A percentile compares a stretch with the other conserved stretches of the same genome.
Conservation (phyloP, 2,329 filamentous ascomycete species). For the Colletotrichum sansevieriae region DNA sequence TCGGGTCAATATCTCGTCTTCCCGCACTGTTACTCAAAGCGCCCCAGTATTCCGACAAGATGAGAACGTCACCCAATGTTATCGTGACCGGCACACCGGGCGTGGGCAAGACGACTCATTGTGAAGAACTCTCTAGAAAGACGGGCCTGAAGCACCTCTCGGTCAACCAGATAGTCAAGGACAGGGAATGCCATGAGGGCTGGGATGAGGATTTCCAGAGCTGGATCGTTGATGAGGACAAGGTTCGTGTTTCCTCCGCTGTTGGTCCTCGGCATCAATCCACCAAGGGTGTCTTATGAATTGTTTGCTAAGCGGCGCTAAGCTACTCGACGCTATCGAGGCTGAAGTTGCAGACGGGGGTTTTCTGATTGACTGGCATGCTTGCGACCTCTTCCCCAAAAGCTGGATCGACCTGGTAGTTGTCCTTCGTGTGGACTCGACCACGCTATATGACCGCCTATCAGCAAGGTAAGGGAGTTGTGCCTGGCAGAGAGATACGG, state of each 20-base stretch:
- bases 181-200: constrained; percentile 86
- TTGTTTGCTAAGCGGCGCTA: background rate
- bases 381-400: constrained; percentile 93
- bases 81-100: constrained; percentile 96
- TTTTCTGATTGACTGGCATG: constrained; percentile 97
- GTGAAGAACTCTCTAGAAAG: constrained; percentile 81
- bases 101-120: constrained; percentile 95
- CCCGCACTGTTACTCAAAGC: too few species aligned
- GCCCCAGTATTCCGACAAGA: background rate
- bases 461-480: constrained; percentile 69
- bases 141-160: constrained; percentile 86
- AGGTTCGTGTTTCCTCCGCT: constrained; percentile 63
- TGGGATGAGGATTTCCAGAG: constrained; percentile 88
- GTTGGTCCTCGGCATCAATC: too few species aligned
- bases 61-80: constrained; percentile 80
- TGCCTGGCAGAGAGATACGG: too few species aligned
- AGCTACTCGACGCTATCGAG: constrained; percentile 92
- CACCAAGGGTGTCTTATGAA: too few species aligned
- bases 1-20: too few species aligned
- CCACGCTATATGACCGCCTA: constrained; percentile 86
- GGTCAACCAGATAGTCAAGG: constrained; percentile 93
- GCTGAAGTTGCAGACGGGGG: constrained; percentile 83
- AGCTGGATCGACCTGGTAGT: constrained; percentile 96
- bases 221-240: constrained; percentile 97
- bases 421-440: constrained; percentile 86